These are phyloP conservation scores for Penicillium cosmopolitanum DNA, from an alignment of 495 filamentous ascomycete genomes.

Conservation along the genomic window DNA sequence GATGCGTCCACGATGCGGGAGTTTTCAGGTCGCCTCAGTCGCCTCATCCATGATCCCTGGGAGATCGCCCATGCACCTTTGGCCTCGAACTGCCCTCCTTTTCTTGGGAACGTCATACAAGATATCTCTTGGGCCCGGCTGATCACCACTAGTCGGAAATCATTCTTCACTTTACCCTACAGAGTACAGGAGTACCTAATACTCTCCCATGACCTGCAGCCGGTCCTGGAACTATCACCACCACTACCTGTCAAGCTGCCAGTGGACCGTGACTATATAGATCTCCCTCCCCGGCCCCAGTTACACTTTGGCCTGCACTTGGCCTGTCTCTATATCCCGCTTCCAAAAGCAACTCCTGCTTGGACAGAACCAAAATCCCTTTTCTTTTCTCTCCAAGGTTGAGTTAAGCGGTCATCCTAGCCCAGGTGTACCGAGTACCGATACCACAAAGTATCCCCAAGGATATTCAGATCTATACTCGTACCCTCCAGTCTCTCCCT, in stretches of 20 bases:
- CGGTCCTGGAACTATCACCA: neutral
- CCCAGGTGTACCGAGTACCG: too few species aligned
- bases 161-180: constrained; percentile 13
- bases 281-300: constrained; percentile 17
- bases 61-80: constrained; percentile 31
- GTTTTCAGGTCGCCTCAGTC: constrained; percentile 24
- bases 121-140: constrained; percentile 19
- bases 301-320: constrained; percentile 11
- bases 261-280: constrained; percentile 12
- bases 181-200: neutral
- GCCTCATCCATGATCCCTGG: constrained; percentile 24
- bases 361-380: constrained; percentile 24
- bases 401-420: neutral
- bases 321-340: constrained; percentile 20
- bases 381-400: constrained; percentile 2
- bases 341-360: constrained; percentile 18
- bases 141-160: constrained; percentile 31
- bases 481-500: neutral
- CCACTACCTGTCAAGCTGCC: too few species aligned
- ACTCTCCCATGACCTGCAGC: constrained; percentile 16
- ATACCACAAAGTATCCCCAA: too few species aligned
- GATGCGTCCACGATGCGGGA: constrained; percentile 29
- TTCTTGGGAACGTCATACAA: constrained; percentile 28
- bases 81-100: constrained; percentile 26
- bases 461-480: neutral